Percentiles rank a stretch among this genome's conserved stretches.
phyloP scores from a whole-genome alignment of 768 basidiomycete species.

The Pleurotus djamor region DNA sequence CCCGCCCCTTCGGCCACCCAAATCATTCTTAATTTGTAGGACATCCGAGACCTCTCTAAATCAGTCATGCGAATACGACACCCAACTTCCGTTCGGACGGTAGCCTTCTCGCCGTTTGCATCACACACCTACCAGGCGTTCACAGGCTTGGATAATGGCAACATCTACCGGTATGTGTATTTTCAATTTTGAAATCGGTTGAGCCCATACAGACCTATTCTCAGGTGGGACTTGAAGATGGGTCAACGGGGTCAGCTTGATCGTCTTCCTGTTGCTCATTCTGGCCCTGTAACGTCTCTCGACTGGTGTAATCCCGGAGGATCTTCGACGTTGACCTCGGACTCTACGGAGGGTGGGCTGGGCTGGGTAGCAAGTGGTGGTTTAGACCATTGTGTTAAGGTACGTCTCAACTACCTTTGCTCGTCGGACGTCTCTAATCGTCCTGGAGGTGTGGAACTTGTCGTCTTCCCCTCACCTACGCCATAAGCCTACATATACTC shows the following conservation, averaged over 20 bases:
- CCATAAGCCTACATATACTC: conserved; percentile 62
- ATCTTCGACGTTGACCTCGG: conserved; percentile 19
- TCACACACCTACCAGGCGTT: conserved; percentile 69
- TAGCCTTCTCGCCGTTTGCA: conserved; percentile 67
- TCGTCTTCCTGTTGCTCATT: conserved; percentile 71
- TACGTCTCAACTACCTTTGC: conserved; percentile 17
- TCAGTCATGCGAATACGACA: conserved; percentile 73
- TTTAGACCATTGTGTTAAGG: conserved; percentile 78
- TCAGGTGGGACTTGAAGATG: conserved; percentile 78
- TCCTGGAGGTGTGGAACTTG: conserved; percentile 68
- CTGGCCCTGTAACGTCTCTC: conserved; percentile 65
- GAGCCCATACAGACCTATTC: background rate
- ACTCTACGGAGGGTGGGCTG: conserved; percentile 30
- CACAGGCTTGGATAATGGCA: conserved; percentile 68
- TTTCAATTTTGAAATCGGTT: no score
- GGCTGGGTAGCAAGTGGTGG: conserved; percentile 84
- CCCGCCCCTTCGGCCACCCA: background rate
- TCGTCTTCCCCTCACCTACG: conserved; percentile 49
- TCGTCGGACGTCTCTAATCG: background rate
- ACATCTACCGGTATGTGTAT: conserved; percentile 54
- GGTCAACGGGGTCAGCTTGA: conserved; percentile 74
- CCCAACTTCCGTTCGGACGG: conserved; percentile 63
- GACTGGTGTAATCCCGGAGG: conserved; percentile 57
- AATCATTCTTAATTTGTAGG: conserved; percentile 33
- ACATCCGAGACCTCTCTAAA: conserved; percentile 68